phyloP scores from a whole-genome alignment of 192 early-diverging fungal species.

The Backusella liffmaniae region DNA sequence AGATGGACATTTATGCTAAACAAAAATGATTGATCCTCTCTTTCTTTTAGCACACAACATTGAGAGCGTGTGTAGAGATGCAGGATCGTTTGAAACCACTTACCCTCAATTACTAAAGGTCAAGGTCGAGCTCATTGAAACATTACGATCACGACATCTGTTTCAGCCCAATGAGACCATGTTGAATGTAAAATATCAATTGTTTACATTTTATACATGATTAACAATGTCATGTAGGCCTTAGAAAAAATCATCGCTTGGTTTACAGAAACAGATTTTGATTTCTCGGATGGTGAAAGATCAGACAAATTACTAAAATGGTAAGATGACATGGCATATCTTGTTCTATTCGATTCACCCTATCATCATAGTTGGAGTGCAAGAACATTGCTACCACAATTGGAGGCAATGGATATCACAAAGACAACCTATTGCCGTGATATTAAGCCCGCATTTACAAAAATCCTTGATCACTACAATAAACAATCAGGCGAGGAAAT shows the following conservation, averaged over 20 bases:
- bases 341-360: not conserved
- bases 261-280: not conserved
- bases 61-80: constrained; percentile 52
- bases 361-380: constrained; percentile 24
- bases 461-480: not conserved
- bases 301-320: not conserved
- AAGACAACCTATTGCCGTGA: not conserved
- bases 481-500: not conserved
- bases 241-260: not conserved
- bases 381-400: constrained; percentile 10
- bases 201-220: not conserved
- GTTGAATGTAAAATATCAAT: not conserved
- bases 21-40: not conserved
- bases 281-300: not conserved
- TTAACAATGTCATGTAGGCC: not conserved
- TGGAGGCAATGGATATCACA: constrained; percentile 20
- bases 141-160: not conserved
- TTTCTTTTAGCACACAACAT: constrained; percentile 51
- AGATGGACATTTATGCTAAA: not conserved
- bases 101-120: not conserved
- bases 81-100: constrained; percentile 46
- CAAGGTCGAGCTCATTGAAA: not conserved
- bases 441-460: constrained; percentile 17
- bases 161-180: not conserved
- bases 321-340: not conserved